Evolutionary conservation across 768 basidiomycete genomes (phyloP).

Genomic region (Boletus sp.): DNA sequence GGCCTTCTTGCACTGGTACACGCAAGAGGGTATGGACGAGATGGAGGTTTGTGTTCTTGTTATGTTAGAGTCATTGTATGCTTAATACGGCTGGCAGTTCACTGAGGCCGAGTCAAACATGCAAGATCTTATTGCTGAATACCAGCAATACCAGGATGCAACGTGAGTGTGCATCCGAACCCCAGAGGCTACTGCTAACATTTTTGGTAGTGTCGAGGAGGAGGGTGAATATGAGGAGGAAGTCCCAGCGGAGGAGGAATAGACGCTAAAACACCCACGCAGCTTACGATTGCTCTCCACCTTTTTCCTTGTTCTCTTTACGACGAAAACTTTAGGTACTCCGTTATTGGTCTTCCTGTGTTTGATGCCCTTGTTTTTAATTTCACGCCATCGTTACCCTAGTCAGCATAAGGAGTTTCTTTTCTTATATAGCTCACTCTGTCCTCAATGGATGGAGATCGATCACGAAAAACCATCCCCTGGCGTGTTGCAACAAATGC

Average conservation of each 20-base stretch:
- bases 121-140: slow-evolving; percentile 98
- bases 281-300: slow-evolving; percentile 16
- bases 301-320: slow-evolving; percentile 21
- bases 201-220: slow-evolving; percentile 66
- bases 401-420: slow-evolving; percentile 21
- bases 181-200: slow-evolving; percentile 9
- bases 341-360: slow-evolving; percentile 32
- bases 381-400: slow-evolving; percentile 32
- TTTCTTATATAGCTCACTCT: slow-evolving; percentile 10
- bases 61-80: not conserved
- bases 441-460: slow-evolving; percentile 6
- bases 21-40: slow-evolving; percentile 99
- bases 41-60: slow-evolving; percentile 63
- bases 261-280: slow-evolving; percentile 29
- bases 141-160: slow-evolving; percentile 94
- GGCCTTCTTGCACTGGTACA: slow-evolving; percentile 99
- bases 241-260: slow-evolving; percentile 56
- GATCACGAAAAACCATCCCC: slow-evolving; percentile 2
- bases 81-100: slow-evolving; percentile 48
- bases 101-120: slow-evolving; percentile 99
- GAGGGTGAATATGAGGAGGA: slow-evolving; percentile 91
- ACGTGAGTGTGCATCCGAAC: slow-evolving; percentile 56
- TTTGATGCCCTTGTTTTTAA: slow-evolving; percentile 32
- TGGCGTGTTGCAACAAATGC: not conserved
- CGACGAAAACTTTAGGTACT: slow-evolving; percentile 38